Conservation (phyloP, 1,284 basidiomycete genomes). For the Sutorius eximius region DNA sequence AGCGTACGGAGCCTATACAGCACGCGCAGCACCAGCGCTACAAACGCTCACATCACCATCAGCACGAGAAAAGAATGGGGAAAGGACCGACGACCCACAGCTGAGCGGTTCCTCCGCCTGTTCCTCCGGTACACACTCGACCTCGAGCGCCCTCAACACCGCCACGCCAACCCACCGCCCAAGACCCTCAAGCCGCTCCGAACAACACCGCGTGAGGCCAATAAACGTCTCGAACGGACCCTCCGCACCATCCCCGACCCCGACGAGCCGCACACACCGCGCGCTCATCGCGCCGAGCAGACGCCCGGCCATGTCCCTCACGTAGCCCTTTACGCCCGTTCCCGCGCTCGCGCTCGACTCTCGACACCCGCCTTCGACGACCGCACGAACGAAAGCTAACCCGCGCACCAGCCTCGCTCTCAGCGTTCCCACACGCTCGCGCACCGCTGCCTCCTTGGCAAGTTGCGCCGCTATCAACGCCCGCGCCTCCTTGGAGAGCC, state of each 20-base stretch:
- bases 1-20: conserved; percentile 85
- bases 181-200: conserved; percentile 69
- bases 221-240: conserved; percentile 72
- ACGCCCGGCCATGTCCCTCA: conserved; percentile 59
- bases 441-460: conserved; percentile 70
- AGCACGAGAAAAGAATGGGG: not conserved
- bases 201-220: conserved; percentile 62
- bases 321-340: conserved; percentile 51
- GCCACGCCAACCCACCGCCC: conserved; percentile 78
- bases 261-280: conserved; percentile 58
- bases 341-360: conserved; percentile 20
- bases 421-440: conserved; percentile 56
- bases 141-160: conserved; percentile 69
- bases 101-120: conserved; percentile 70
- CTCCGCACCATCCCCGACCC: conserved; percentile 36
- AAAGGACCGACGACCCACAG: conserved; percentile 43
- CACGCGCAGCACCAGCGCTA: conserved; percentile 81
- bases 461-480: conserved; percentile 79
- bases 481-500: conserved; percentile 82
- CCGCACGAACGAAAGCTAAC: conserved; percentile 62
- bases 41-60: not conserved
- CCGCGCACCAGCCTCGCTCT: conserved; percentile 64
- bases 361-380: conserved; percentile 40
- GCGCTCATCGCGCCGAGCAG: conserved; percentile 64
- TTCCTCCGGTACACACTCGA: conserved; percentile 70